These are phyloP conservation scores for Spathaspora arborariae DNA, from an alignment of 805 yeast genomes.

Conservation along the genomic window DNA sequence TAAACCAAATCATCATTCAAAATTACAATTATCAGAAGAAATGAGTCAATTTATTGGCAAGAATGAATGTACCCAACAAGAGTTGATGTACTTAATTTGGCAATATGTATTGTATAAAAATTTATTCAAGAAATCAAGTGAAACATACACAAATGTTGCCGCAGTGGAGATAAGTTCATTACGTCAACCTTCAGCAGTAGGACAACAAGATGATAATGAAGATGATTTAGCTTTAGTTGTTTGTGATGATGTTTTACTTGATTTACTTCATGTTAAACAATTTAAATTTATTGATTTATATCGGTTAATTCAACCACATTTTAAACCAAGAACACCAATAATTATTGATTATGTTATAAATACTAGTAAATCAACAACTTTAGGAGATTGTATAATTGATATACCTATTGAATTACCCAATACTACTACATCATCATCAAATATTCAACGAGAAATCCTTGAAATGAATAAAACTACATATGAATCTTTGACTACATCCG, in stretches of 20 bases:
- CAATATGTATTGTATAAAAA: constrained; percentile 71
- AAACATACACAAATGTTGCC: constrained; percentile 29
- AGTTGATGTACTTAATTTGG: constrained; percentile 75
- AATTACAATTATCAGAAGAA: constrained; percentile 57
- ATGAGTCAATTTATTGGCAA: constrained; percentile 72
- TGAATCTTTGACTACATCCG: constrained; percentile 41
- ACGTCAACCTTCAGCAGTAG: constrained; percentile 3
- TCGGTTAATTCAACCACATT: constrained; percentile 61
- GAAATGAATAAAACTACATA: constrained; percentile 37
- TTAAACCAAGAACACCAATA: constrained; percentile 81
- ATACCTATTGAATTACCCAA: constrained; percentile 46
- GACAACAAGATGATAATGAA: constrained; percentile 20
- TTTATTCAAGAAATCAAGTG: constrained; percentile 33
- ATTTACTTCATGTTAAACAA: constrained; percentile 46
- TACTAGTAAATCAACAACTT: constrained; percentile 71
- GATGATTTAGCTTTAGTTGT: constrained; percentile 32
- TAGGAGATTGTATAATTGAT: constrained; percentile 80
- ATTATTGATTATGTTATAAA: constrained; percentile 68
- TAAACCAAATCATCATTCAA: constrained; percentile 58
- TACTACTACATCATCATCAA: constrained; percentile 23
- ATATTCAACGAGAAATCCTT: constrained; percentile 34
- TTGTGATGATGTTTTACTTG: constrained; percentile 43
- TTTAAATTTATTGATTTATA: constrained; percentile 70
- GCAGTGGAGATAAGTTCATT: constrained; percentile 27
- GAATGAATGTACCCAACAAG: constrained; percentile 80